Evolutionary conservation across 192 early-diverging fungal species (phyloP), one percentile per base, ranked within the genome.

Genomic region (Backusella morwellensis): DNA sequence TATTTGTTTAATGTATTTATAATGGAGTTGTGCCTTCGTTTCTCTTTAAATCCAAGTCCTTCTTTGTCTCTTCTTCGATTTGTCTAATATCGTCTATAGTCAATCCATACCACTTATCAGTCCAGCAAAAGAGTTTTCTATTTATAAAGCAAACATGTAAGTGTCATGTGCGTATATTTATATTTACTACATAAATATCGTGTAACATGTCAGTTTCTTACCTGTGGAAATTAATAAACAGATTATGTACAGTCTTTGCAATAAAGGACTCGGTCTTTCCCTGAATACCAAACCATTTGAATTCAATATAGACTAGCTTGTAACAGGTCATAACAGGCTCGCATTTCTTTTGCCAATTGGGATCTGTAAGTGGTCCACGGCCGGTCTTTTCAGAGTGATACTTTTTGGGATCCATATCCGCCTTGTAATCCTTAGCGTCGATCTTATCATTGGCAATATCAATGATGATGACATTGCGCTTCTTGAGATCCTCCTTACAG

Each of bases 261-360:
- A 94, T 92, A 40, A 89, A 88, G 11, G 80, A 77, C 77, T 94
- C 93, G 5, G 91, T 89, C n/a, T 84, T 84, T 9, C 75, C 84
- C 70, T 93, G 92, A 40, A 94, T 56, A 0, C 91, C 91, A 75
- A 89, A 93, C 89, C 90, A 93, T 66, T 87, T 90, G 80, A 94
- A 94, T 76, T 94, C 93, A 19, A 90, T 91, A 12, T 89, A 92
- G 3, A 93, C 88, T 38, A 94, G 77, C 78, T 94, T 94, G 82
- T 94, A 94, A 82, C 93, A 94, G 3, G 92, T 93, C 93, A 94
- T 94, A 15, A 90, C 87, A 17, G 93, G 93, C 26, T 90, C 88
- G 66, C 86, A 90, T 1, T 82, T 89, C 75, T 90, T 78, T 35
- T 77, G 84, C 93, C 93, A 94, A 23, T 87, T 78, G 15, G 77